Percentiles rank a stretch among this genome's conserved stretches.
These are phyloP conservation scores for Phylloporus sp. DNA, from an alignment of 768 basidiomycete species.

Conservation along the genomic window DNA sequence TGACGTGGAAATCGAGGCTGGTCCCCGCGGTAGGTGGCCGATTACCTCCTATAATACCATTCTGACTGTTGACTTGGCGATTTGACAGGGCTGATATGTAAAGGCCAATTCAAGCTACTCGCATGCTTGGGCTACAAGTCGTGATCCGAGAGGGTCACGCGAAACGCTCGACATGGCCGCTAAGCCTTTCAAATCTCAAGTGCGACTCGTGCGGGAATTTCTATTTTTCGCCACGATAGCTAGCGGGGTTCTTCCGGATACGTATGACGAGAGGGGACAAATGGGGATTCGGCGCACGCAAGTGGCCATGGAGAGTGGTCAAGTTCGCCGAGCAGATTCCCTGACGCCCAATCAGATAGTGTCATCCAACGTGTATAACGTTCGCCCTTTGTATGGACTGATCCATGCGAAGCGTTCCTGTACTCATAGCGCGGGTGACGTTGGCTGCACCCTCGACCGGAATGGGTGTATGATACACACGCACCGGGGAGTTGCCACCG, in stretches of 20 bases:
- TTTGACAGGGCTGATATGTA: conserved; percentile 20
- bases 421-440: conserved; percentile 18
- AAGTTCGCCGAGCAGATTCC: conserved; percentile 23
- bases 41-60: conserved; percentile 18
- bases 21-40: conserved; percentile 15
- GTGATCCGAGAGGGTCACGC: conserved; percentile 23
- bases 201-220: conserved; percentile 23
- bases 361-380: conserved; percentile 23
- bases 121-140: conserved; percentile 7
- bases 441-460: conserved; percentile 16
- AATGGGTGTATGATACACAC: conserved; percentile 1
- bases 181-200: conserved; percentile 23
- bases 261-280: conserved; percentile 20
- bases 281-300: conserved; percentile 26
- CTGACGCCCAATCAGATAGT: conserved; percentile 16
- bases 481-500: conserved; percentile 24
- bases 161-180: conserved; percentile 19
- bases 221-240: conserved; percentile 14
- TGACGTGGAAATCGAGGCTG: conserved; percentile 17
- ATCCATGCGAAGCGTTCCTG: conserved; percentile 27
- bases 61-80: conserved; percentile 25
- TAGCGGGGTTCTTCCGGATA: conserved; percentile 21
- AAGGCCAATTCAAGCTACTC: conserved; percentile 1
- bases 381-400: conserved; percentile 14
- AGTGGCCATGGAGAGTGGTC: background rate